phyloP scores from a whole-genome alignment of 1,284 basidiomycete genomes.

The Papiliotrema laurentii region DNA sequence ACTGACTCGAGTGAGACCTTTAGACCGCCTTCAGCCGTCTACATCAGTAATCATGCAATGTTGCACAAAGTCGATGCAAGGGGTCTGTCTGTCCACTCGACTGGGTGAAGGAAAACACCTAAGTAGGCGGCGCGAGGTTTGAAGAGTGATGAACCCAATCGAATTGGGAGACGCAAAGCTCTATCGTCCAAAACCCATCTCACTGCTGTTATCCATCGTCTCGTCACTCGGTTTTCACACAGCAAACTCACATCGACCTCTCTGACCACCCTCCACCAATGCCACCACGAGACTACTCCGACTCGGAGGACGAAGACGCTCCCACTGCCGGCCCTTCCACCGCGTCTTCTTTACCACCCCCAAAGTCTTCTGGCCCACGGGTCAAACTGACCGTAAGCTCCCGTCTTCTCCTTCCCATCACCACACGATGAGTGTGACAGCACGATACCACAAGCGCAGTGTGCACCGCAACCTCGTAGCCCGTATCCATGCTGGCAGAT shows the following conservation, averaged over 20 bases:
- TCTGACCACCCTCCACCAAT: not conserved
- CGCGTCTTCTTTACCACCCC: not conserved
- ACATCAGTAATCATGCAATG: too few relatives aligned
- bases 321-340: not conserved
- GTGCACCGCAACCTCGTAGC: not conserved
- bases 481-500: constrained; percentile 2
- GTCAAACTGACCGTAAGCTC: constrained; percentile 16
- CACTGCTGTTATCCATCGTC: not conserved
- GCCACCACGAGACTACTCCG: constrained; percentile 13
- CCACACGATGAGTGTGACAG: constrained; percentile 4
- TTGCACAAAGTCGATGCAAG: too few relatives aligned
- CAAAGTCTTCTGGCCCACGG: not conserved
- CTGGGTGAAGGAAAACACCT: too few relatives aligned
- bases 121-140: too few relatives aligned
- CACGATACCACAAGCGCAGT: not conserved
- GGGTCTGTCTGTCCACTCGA: too few relatives aligned
- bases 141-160: too few relatives aligned
- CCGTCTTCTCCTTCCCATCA: not conserved
- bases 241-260: too few relatives aligned
- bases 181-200: too few relatives aligned
- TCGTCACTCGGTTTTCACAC: not conserved
- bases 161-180: too few relatives aligned
- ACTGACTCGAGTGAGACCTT: too few relatives aligned
- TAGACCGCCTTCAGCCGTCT: too few relatives aligned
- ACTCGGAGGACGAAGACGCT: constrained; percentile 20